Evolutionary conservation across 2,329 filamentous ascomycete species (phyloP).

Genomic region (Ophiocordyceps camponoti-leonardi): DNA sequence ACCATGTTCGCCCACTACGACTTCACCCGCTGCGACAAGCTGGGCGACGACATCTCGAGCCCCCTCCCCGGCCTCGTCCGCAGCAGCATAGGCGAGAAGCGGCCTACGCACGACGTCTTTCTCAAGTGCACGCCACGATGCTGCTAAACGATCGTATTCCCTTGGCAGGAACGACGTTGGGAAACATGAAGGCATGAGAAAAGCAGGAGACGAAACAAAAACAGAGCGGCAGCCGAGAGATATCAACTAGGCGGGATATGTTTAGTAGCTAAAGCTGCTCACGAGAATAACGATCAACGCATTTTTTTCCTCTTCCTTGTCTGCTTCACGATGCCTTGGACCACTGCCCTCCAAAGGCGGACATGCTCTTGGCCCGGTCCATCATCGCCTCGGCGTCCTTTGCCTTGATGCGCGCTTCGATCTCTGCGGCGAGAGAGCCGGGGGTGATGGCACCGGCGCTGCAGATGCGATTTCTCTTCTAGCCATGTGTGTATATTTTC

Average conservation of each 20-base stretch:
- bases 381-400: not conserved
- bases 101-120: slow-evolving; percentile 4
- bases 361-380: no score
- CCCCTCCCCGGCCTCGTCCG: slow-evolving; percentile 4
- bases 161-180: no score
- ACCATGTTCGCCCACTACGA: slow-evolving; percentile 32
- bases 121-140: slow-evolving; percentile 2
- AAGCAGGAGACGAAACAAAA: not conserved
- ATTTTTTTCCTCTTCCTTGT: no score
- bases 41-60: slow-evolving; percentile 12
- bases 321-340: no score
- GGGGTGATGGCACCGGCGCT: not conserved
- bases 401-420: not conserved
- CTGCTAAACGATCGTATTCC: no score
- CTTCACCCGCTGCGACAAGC: slow-evolving; percentile 21
- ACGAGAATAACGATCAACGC: no score
- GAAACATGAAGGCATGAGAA: no score
- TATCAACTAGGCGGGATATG: no score
- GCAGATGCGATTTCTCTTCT: not conserved
- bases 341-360: no score
- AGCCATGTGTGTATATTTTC: no score
- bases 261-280: no score
- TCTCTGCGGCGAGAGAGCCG: not conserved
- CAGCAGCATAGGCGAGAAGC: slow-evolving; percentile 5
- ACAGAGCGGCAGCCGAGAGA: no score